Conservation (phyloP, 495 filamentous ascomycete species). For the Sporormia fimetaria region DNA sequence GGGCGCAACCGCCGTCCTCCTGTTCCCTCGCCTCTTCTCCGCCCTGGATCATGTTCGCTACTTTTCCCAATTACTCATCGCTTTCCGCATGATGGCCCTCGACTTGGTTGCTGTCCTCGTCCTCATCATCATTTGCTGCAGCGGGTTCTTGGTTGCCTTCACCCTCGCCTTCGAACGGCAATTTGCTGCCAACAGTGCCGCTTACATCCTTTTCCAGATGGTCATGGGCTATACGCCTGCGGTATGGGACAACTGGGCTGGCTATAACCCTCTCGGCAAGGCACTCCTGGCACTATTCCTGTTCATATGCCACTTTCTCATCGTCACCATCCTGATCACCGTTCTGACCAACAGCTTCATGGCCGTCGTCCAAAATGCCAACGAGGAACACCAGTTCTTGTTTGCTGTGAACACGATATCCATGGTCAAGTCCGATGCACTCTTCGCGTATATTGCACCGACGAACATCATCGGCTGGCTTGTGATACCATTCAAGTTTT, state of each 20-base stretch:
- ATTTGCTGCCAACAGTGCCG: constrained; percentile 54
- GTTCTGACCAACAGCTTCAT: constrained; percentile 91
- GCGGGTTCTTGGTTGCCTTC: constrained; percentile 91
- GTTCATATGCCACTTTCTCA: constrained; percentile 86
- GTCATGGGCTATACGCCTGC: constrained; percentile 79
- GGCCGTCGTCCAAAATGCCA: constrained; percentile 82
- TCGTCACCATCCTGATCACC: constrained; percentile 87
- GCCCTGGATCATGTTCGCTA: constrained; percentile 88
- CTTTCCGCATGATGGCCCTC: constrained; percentile 82
- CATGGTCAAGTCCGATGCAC: constrained; percentile 88
- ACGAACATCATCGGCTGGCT: constrained; percentile 83
- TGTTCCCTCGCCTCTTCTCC: constrained; percentile 84
- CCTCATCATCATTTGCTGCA: constrained; percentile 72
- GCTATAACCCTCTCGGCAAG: constrained; percentile 68
- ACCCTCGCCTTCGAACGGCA: constrained; percentile 61
- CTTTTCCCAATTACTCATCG: constrained; percentile 86
- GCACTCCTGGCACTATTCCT: constrained; percentile 66
- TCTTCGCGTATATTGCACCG: constrained; percentile 86
- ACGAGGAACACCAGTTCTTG: constrained; percentile 86
- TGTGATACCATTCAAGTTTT: constrained; percentile 64
- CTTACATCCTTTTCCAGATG: constrained; percentile 83
- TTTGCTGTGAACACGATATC: constrained; percentile 92
- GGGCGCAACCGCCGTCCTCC: constrained; percentile 73
- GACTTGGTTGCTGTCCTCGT: constrained; percentile 76
- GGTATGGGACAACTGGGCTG: constrained; percentile 61